Base-by-base conservation (phyloP, 768 basidiomycete genomes). In the Ephemerocybe angulata region DNA sequence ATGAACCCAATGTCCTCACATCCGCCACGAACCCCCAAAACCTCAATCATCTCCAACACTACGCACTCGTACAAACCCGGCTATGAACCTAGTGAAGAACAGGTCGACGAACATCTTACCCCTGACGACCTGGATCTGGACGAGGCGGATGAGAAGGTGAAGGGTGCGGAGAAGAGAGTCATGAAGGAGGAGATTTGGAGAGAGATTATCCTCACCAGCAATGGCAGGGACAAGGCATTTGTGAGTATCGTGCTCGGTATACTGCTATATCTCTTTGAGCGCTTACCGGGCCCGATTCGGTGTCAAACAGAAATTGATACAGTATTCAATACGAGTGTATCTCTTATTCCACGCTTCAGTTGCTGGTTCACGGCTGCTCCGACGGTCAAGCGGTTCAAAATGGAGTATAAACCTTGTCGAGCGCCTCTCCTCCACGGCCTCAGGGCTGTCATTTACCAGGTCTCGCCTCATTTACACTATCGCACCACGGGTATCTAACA, bases 141-240 rank as follows among this genome's bases (percentile, higher is more conserved):
- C 52, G 78, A 77, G 31, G 78, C 80, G 58, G 72, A 78, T 52
- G 81, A 76, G 44, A 70, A 66, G 51, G 74, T 73, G 11, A 70
- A 74, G 65, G 67, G 64, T 30, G 75, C 75, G 11, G 77, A 78
- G 61, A 67, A 67, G 61, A 78, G 70, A 52, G 75, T 91, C 24
- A 70, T 74, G 28, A 69, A 67, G 40, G 86, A 86, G 64, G 89
- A 90, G 29, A 79, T 93, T 6, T 91, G 87, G 88, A 77, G 84
- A 58, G 91, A 92, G 54, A 82, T 93, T 67, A 73, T 93, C 51
- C 76, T 84, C 62, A 86, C 88, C 27, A 88, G 87, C 61, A 78
- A 82, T 60, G 91, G 91, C 49, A 78, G 91, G 61, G 91, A 93
- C 70, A 93, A 93, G 72, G 83, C 84, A 27, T 86, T 93, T 65